A percentile compares a stretch with the other conserved stretches of the same genome.
Conservation (phyloP, 345 rosid species). For the Acer negundo region DNA sequence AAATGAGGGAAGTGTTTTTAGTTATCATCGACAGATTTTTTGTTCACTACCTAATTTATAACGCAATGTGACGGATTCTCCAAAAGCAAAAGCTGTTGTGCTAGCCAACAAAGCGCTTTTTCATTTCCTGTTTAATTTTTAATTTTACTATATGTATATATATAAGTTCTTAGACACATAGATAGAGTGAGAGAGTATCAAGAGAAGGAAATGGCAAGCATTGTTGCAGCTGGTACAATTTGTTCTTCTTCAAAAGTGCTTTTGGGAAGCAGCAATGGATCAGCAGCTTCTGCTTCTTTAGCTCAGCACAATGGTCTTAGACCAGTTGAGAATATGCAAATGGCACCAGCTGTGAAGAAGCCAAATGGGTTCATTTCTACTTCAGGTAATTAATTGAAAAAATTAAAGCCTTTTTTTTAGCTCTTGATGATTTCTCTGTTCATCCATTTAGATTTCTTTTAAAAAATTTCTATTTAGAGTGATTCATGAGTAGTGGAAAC, state of each 20-base stretch:
- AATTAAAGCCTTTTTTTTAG: not conserved
- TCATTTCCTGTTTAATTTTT: not conserved
- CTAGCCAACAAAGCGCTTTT: conserved; percentile 14
- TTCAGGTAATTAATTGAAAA: conserved; percentile 28
- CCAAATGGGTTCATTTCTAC: conserved; percentile 23
- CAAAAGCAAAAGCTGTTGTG: conserved; percentile 11
- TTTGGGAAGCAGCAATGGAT: conserved; percentile 29
- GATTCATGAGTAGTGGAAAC: not conserved
- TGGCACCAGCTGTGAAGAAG: conserved; percentile 24
- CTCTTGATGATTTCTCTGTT: not conserved
- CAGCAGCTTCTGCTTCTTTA: conserved; percentile 22
- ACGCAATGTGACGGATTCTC: conserved; percentile 27
- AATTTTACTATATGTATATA: conserved; percentile 4
- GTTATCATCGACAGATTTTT: conserved; percentile 27
- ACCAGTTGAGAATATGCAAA: conserved; percentile 29
- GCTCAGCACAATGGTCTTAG: conserved; percentile 47
- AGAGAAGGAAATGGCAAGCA: conserved; percentile 39
- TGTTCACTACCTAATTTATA: conserved; percentile 3
- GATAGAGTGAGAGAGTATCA: not conserved
- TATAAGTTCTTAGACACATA: not conserved
- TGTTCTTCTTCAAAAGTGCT: conserved; percentile 38
- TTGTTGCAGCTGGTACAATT: conserved; percentile 28
- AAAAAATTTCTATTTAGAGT: not conserved
- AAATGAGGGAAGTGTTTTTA: not conserved
- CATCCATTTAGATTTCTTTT: not conserved